Evolutionary conservation across 2,329 filamentous ascomycete genomes (phyloP).

Genomic region (Rhynchosporium graminicola): DNA sequence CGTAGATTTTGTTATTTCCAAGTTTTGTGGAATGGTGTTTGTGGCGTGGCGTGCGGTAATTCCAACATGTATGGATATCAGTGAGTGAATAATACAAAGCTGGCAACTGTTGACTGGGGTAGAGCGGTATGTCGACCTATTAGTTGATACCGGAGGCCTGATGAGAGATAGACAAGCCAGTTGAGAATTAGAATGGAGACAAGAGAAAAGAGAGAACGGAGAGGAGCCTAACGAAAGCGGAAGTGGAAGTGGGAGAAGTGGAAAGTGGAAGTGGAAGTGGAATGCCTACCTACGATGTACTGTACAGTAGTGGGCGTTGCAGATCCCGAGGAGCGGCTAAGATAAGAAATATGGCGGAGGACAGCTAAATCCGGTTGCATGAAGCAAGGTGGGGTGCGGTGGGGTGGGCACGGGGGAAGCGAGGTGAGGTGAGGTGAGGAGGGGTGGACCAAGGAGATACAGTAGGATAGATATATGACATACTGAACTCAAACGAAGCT

Average conservation of each 20-base stretch:
- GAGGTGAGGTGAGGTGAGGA: background rate
- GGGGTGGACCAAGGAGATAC: background rate
- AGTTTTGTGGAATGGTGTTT: constrained; percentile 26
- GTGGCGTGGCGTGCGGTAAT: constrained; percentile 23
- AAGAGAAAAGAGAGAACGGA: background rate
- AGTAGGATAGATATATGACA: too few species aligned
- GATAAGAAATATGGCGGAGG: constrained; percentile 6
- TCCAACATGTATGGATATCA: constrained; percentile 24
- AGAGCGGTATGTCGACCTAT: background rate
- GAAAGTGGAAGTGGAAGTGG: background rate
- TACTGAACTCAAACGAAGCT: too few species aligned
- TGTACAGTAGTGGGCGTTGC: background rate
- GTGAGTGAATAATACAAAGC: constrained; percentile 18
- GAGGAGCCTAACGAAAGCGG: background rate
- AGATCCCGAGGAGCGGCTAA: constrained; percentile 14
- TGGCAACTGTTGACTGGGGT: constrained; percentile 1
- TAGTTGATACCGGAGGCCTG: background rate
- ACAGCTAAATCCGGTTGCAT: constrained; percentile 10
- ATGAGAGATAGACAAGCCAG: background rate
- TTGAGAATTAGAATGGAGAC: background rate
- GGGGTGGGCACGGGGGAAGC: background rate
- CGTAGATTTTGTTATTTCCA: constrained; percentile 25
- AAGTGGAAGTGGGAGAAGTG: background rate
- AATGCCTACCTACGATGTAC: background rate
- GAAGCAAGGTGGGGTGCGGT: background rate